Conservation (phyloP, 768 basidiomycete genomes). For the Boletus tylopilopsis region DNA sequence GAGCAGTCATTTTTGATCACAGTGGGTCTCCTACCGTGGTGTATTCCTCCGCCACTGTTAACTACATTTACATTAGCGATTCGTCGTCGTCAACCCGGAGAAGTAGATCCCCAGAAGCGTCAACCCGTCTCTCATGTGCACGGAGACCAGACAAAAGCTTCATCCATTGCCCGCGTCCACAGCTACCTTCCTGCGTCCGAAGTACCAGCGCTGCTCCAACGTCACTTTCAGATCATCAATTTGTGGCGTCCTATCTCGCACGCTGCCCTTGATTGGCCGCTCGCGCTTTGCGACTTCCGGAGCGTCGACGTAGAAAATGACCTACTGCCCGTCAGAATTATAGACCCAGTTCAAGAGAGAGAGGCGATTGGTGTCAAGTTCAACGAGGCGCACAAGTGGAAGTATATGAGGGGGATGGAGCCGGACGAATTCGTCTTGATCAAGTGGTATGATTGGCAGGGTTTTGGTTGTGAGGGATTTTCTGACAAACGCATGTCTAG, state of each 20-base stretch:
- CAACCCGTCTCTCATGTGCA: conserved; percentile 43
- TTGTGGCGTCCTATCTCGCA: conserved; percentile 52
- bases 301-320: conserved; percentile 38
- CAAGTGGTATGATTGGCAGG: too few relatives aligned
- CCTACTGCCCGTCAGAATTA: conserved; percentile 35
- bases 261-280: conserved; percentile 45
- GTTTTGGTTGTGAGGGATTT: too few relatives aligned
- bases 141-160: conserved; percentile 42
- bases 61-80: conserved; percentile 39
- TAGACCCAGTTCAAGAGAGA: conserved; percentile 41
- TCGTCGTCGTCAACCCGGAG: conserved; percentile 38
- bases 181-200: conserved; percentile 41
- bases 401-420: conserved; percentile 41
- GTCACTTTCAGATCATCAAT: conserved; percentile 52
- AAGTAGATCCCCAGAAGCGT: conserved; percentile 37
- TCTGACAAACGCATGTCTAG: conserved; percentile 9
- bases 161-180: conserved; percentile 40
- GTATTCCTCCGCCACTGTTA: too few relatives aligned
- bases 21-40: conserved; percentile 30
- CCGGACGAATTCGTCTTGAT: conserved; percentile 45
- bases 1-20: conserved; percentile 41
- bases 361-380: conserved; percentile 40
- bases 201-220: conserved; percentile 35
- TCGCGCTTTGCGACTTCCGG: conserved; percentile 46
- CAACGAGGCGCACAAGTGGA: conserved; percentile 42